phyloP scores from a whole-genome alignment of 1,284 basidiomycete genomes.

The Termitomyces sp. region DNA sequence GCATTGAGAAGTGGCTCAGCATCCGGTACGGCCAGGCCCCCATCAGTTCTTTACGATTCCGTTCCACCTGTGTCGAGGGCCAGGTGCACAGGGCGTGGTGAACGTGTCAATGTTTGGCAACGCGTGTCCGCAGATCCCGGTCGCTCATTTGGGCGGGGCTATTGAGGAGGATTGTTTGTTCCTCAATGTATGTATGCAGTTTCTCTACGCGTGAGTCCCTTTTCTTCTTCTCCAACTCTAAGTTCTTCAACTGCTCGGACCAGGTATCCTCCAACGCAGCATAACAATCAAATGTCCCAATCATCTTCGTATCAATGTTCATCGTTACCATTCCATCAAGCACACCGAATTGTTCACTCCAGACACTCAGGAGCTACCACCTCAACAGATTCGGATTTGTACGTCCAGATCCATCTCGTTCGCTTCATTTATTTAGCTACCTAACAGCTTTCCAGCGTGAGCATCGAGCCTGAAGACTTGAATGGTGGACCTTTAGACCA shows the following conservation, averaged over 20 bases:
- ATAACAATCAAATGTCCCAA: slow-evolving; percentile 42
- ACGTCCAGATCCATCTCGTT: slow-evolving; percentile 15
- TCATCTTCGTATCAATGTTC: slow-evolving; percentile 53
- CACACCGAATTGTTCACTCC: not conserved
- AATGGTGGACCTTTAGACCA: slow-evolving; percentile 58
- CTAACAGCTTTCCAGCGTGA: slow-evolving; percentile 49
- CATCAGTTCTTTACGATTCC: slow-evolving; percentile 46
- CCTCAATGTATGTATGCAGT: slow-evolving; percentile 50
- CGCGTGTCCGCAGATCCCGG: slow-evolving; percentile 52
- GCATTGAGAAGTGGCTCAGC: slow-evolving; percentile 54
- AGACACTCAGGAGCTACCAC: slow-evolving; percentile 46
- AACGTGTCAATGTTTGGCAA: slow-evolving; percentile 50
- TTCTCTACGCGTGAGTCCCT: slow-evolving; percentile 39
- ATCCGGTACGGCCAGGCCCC: slow-evolving; percentile 66
- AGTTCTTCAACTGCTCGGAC: not conserved
- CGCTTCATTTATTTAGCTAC: too few species aligned
- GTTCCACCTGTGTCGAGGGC: slow-evolving; percentile 18
- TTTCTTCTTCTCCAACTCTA: not conserved
- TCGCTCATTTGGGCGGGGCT: slow-evolving; percentile 40
- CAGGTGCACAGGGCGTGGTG: slow-evolving; percentile 22
- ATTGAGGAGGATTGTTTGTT: slow-evolving; percentile 48
- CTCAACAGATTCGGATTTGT: slow-evolving; percentile 59
- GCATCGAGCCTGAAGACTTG: slow-evolving; percentile 44
- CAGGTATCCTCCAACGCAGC: slow-evolving; percentile 49
- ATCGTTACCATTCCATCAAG: slow-evolving; percentile 20